Evolutionary conservation across 1,284 basidiomycete species (phyloP).

Genomic region (Leccinum glutinopallens): DNA sequence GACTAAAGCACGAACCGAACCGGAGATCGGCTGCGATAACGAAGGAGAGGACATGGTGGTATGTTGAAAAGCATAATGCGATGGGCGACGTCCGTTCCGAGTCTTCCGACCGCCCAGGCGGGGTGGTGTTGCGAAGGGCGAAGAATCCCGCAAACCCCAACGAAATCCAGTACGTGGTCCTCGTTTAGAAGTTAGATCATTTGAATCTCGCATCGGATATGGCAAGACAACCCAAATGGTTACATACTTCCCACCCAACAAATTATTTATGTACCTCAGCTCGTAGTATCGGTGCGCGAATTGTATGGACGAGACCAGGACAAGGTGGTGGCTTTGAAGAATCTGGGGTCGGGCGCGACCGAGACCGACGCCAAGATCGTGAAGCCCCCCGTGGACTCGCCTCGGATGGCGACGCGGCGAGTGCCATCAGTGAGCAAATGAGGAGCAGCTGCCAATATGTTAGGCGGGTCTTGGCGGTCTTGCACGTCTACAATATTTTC

Average conservation of each 20-base stretch:
- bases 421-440: constrained; percentile 36
- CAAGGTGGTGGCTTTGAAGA: constrained; percentile 35
- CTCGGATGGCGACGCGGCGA: constrained; percentile 58
- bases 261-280: constrained; percentile 50
- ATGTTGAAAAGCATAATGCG: too few species aligned
- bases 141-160: too few species aligned
- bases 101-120: too few species aligned
- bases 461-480: constrained; percentile 32
- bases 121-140: too few species aligned
- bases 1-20: too few species aligned
- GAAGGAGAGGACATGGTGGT: too few species aligned
- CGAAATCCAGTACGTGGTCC: too few species aligned
- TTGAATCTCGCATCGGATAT: too few species aligned
- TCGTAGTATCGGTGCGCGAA: constrained; percentile 69
- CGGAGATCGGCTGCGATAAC: too few species aligned
- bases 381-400: constrained; percentile 63
- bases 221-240: too few species aligned
- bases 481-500: constrained; percentile 29
- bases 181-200: too few species aligned
- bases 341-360: constrained; percentile 38
- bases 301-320: constrained; percentile 46
- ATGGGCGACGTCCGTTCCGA: too few species aligned
- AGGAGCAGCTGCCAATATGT: constrained; percentile 24
- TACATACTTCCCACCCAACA: constrained; percentile 52
- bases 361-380: constrained; percentile 50